Evolutionary conservation across 2,329 filamentous ascomycete genomes (phyloP), one percentile per base, ranked within the genome.

Genomic region (Raffaelea ambrosiae): DNA sequence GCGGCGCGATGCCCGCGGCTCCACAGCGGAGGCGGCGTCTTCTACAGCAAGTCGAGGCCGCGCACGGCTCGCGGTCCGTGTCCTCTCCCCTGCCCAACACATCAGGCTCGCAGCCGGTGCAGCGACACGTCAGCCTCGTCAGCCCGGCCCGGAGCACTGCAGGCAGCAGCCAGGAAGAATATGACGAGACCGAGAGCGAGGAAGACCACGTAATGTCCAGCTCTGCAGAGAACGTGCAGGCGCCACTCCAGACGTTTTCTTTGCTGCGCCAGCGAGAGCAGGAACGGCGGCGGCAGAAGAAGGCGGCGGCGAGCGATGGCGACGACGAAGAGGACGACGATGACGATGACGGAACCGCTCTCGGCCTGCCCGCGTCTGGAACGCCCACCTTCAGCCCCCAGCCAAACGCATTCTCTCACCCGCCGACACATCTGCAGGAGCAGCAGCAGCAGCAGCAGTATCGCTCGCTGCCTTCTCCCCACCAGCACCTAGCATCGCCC

Each of bases 151-250:
- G 46, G 7, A 48, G 48, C 20, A 39, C 22, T 5, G 70, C 67
- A 42, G 69, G 73, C 29, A 94, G 88, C 65, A 95, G 90, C 59
- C 88, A 95, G 63, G 90, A 95, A 57, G 90, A 95, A 67, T 95
- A 94, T 59, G 88, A 95, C 31, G 89, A 95, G 69, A 94, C 86
- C 53, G 89, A 95, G 63, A 95, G 79, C 65, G 90, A 95, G 53
- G 88, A 89, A 39, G 90, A 95, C 58, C 78, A 76, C 14, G 57
- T 78, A 11, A 63, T 83, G 59, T 73, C 74, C 2, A 81, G 77
- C 56, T 83, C 79, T 14, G 73, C 70, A 41, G 79, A 83, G 56
- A 73, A 77, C 48, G 59, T 72, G 23, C 73, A 77, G 48, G 63
- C 58, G 51, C 50, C 59, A 58, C 43, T 38, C 1, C 46, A 44